phyloP scores from a whole-genome alignment of 345 rosid species.

The Clarkia xantiana region DNA sequence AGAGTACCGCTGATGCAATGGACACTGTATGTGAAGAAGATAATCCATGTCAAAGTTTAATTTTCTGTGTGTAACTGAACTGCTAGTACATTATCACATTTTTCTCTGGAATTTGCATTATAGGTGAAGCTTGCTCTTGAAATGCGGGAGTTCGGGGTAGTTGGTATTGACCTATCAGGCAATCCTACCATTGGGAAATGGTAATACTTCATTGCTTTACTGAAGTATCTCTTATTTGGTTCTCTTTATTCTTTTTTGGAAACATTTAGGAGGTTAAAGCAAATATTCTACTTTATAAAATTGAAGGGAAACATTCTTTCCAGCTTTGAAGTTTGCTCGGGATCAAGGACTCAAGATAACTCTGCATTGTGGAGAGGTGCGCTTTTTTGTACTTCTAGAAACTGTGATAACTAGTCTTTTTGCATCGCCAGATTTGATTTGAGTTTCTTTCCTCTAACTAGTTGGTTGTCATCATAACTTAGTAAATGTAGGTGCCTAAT shows the following conservation, averaged over 20 bases:
- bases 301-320: constrained; percentile 64
- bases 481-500: constrained; percentile 82
- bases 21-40: constrained; percentile 57
- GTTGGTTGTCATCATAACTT: constrained; percentile 28
- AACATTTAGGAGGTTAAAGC: no score
- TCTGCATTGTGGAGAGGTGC: constrained; percentile 97
- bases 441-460: constrained; percentile 11
- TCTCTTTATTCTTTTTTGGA: not conserved
- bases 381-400: constrained; percentile 5
- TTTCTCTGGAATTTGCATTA: constrained; percentile 2
- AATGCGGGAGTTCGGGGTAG: constrained; percentile 62
- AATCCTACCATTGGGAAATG: constrained; percentile 83
- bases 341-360: constrained; percentile 65
- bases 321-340: constrained; percentile 60
- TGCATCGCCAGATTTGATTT: constrained; percentile 2
- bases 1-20: constrained; percentile 70
- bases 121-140: constrained; percentile 87
- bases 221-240: not conserved
- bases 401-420: constrained; percentile 2
- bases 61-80: not conserved
- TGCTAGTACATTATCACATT: not conserved
- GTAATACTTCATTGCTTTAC: constrained; percentile 17
- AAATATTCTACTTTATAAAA: not conserved
- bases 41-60: not conserved
- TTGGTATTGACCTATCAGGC: constrained; percentile 95